These are phyloP conservation scores for Yamadazyma dushanensis DNA, from an alignment of 1,139 yeast genomes.

Conservation along the genomic window DNA sequence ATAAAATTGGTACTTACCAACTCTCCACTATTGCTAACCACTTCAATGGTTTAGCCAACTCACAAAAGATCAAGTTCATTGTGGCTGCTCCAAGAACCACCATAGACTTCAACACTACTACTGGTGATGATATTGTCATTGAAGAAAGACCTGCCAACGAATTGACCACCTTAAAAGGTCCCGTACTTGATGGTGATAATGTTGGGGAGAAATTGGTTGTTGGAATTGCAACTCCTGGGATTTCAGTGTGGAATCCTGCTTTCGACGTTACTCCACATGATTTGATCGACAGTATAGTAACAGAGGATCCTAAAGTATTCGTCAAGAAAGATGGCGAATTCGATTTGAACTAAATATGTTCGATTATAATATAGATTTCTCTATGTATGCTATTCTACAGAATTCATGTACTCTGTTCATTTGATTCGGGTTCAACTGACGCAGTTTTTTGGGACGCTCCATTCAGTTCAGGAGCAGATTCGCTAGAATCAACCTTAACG, in stretches of 20 bases:
- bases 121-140: constrained; percentile 75
- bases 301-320: constrained; percentile 64
- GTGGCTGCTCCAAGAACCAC: constrained; percentile 97
- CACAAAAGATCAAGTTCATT: constrained; percentile 66
- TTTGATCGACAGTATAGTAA: constrained; percentile 82
- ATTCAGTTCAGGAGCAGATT: not conserved
- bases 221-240: constrained; percentile 85
- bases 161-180: constrained; percentile 76
- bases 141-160: constrained; percentile 87
- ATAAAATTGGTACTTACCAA: constrained; percentile 96
- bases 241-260: constrained; percentile 93
- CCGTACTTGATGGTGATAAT: constrained; percentile 32
- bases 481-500: too few relatives aligned
- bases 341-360: constrained; percentile 5
- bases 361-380: not conserved
- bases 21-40: constrained; percentile 63
- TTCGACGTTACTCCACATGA: constrained; percentile 89
- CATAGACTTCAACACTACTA: constrained; percentile 63
- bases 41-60: constrained; percentile 39
- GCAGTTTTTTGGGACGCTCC: not conserved
- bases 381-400: constrained; percentile 5
- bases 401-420: constrained; percentile 1
- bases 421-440: too few relatives aligned
- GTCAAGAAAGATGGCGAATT: constrained; percentile 44
- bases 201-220: constrained; percentile 53